Evolutionary conservation across 2,329 filamentous ascomycete genomes (phyloP), one percentile per base, ranked within the genome.

Genomic region (Chaetomium sp.): DNA sequence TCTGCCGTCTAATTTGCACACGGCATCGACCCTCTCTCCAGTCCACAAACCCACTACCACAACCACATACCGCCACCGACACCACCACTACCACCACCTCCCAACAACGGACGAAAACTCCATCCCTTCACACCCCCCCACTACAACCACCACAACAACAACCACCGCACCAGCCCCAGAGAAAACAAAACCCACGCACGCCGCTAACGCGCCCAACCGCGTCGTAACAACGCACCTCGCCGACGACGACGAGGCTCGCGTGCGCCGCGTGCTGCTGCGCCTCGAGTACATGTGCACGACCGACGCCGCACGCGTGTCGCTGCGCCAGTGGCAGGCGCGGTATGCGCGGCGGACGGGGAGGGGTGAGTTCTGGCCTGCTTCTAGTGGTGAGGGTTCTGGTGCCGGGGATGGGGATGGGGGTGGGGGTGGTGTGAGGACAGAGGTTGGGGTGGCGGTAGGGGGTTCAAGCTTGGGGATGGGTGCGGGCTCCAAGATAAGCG

Each of bases 211-310:
- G 33, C 13, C 6, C 4, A n/a, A 42, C 38, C 33, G 33, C 33
- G 10, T 35, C 33, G 4, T 42, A n/a, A n/a, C 38, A 1, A 47
- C 45, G 21, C 21, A 35, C n/a, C 19, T 56, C 19, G 29, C 21
- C 16, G 55, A 57, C 21, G 70, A 81, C 63, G 80, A 85, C 8
- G 78, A 83, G n/a, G 72, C 74, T 38, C 76, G 79, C 31, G 75
- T 72, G 54, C 75, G 74, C 10, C 79, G 80, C 33, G 77, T 83
- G 0, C 84, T 87, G 60, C 56, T 69, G 1, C 75, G 81, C 35
- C 78, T 87, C 0, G 78, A 82, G 49, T 71, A 74, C 0, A 72
- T 81, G 16, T 87, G 85, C 65, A 70, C 72, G 9, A 85, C 81
- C 0, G 70, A 70, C 2, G 81, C 82, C 57, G 83, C 85, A 0